Evolutionary conservation across 306 rosid genomes (phyloP).

Genomic region (Luffa acutangula): DNA sequence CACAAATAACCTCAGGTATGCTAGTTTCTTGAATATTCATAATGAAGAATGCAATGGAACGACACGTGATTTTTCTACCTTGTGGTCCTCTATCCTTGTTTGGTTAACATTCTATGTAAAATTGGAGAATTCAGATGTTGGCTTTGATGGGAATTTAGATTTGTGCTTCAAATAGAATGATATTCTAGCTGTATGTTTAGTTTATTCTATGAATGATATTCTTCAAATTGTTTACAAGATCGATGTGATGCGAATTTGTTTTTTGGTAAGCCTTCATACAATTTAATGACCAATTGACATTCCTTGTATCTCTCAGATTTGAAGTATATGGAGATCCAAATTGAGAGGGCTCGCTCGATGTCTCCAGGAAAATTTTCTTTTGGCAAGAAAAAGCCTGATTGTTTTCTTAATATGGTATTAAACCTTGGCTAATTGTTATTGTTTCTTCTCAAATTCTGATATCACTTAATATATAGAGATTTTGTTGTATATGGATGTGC

Average conservation of each 20-base stretch:
- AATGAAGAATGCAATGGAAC: background rate
- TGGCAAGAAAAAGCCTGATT: conserved; percentile 49
- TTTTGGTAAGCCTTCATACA: background rate
- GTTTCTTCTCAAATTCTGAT: background rate
- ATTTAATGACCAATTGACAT: conserved; percentile 2
- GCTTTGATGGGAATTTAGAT: background rate
- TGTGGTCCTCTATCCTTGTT: background rate
- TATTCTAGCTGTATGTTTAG: background rate
- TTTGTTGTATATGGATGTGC: background rate
- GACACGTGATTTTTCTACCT: background rate
- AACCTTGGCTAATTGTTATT: conserved; percentile 1
- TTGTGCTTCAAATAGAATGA: background rate
- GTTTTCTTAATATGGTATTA: conserved; percentile 80
- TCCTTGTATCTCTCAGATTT: conserved; percentile 39
- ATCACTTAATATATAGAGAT: background rate
- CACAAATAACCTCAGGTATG: conserved; percentile 53
- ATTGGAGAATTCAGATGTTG: background rate
- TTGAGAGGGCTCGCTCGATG: conserved; percentile 64
- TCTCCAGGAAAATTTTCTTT: conserved; percentile 46
- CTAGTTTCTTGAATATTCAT: conserved; percentile 11
- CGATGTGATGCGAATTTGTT: background rate
- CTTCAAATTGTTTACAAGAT: background rate
- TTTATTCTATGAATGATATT: background rate
- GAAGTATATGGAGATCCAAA: conserved; percentile 31
- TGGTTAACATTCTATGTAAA: background rate